Conservation (phyloP, 495 filamentous ascomycete genomes). For the Penicillium herquei region DNA sequence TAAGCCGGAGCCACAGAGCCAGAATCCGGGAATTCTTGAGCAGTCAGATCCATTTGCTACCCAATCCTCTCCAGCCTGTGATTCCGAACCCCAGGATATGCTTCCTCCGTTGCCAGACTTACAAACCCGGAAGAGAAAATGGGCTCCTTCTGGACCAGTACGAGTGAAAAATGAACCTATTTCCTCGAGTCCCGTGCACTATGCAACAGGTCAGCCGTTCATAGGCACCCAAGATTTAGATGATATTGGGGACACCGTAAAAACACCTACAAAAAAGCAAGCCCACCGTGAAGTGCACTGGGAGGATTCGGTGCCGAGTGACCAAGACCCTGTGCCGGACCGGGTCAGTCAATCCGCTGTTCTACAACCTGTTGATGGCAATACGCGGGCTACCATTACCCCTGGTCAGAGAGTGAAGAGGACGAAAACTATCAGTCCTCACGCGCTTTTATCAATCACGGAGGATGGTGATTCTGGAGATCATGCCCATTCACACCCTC, state of each 20-base stretch:
- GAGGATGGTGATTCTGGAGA: conserved; percentile 43
- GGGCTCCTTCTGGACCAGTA: conserved; percentile 18
- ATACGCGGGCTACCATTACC: conserved; percentile 6
- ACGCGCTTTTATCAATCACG: conserved; percentile 29
- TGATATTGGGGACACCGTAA: conserved; percentile 58
- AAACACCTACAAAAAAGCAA: conserved; percentile 63
- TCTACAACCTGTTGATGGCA: conserved; percentile 27
- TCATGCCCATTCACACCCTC: neutral
- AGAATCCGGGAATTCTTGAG: neutral
- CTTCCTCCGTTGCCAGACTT: conserved; percentile 29
- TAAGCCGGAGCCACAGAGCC: neutral
- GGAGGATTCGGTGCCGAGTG: neutral
- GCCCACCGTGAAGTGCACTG: conserved; percentile 8
- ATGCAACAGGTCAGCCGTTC: conserved; percentile 11
- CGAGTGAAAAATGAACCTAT: conserved; percentile 32
- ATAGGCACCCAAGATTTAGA: conserved; percentile 69
- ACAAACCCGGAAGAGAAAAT: conserved; percentile 23
- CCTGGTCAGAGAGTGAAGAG: conserved; percentile 7
- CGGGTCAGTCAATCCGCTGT: conserved; percentile 1
- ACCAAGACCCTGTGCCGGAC: neutral
- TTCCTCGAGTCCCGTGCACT: conserved; percentile 40
- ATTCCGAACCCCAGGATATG: conserved; percentile 18
- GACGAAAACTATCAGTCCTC: conserved; percentile 11
- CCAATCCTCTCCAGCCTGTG: neutral
- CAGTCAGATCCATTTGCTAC: neutral